Conservation (phyloP, 805 yeast genomes). For the Candida vartiovaarae region DNA sequence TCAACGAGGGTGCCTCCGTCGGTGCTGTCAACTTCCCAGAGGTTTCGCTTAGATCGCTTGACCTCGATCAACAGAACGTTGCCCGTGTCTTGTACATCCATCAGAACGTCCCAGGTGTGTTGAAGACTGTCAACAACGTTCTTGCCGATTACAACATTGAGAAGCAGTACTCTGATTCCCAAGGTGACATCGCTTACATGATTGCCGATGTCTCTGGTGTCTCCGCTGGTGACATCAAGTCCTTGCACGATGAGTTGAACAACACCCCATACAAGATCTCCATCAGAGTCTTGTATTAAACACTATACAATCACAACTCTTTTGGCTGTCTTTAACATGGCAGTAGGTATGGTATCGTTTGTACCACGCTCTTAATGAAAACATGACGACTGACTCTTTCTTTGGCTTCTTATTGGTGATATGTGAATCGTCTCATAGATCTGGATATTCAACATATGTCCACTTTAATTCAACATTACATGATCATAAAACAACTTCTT, state of each 20-base stretch:
- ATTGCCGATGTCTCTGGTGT: conserved; percentile 97
- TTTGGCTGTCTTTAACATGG: neutral
- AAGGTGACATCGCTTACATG: conserved; percentile 92
- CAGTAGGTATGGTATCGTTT: neutral
- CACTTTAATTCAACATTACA: neutral
- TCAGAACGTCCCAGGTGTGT: conserved; percentile 97
- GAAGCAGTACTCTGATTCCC: conserved; percentile 96
- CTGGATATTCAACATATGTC: conserved; percentile 16
- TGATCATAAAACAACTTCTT: neutral
- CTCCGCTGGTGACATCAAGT: conserved; percentile 71
- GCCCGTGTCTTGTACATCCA: conserved; percentile 95
- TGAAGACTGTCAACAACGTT: conserved; percentile 94
- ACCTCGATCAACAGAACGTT: conserved; percentile 77
- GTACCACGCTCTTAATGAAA: neutral
- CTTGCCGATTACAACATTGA: conserved; percentile 93
- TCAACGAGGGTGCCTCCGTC: conserved; percentile 90
- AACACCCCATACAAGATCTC: conserved; percentile 86
- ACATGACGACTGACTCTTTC: neutral
- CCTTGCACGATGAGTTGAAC: conserved; percentile 77
- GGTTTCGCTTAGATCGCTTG: conserved; percentile 81
- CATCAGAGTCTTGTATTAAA: conserved; percentile 79
- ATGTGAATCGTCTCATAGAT: conserved; percentile 4
- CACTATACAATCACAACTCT: neutral
- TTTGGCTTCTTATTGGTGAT: conserved; percentile 1
- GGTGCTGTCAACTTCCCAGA: conserved; percentile 99